Percentiles rank a stretch among this genome's conserved stretches.
These are phyloP conservation scores for Posidonia oceanica DNA, from an alignment of 116 monocot genomes.

Conservation along the genomic window DNA sequence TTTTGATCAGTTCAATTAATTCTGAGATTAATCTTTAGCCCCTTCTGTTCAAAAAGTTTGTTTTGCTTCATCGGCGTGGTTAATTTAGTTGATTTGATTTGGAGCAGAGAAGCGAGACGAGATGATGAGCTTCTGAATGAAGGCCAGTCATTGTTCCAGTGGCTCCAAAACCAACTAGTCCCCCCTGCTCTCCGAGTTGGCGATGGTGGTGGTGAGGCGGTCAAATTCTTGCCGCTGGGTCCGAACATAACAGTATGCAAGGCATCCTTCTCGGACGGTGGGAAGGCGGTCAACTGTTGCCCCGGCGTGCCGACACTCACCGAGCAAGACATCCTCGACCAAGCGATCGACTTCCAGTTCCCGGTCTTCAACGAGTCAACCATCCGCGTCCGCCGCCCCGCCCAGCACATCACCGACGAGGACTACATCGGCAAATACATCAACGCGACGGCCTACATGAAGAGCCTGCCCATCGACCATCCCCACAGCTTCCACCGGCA, in stretches of 20 bases:
- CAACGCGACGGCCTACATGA: constrained; percentile 10
- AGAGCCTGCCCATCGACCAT: constrained; percentile 12
- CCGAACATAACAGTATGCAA: constrained; percentile 16
- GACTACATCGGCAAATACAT: constrained; percentile 21
- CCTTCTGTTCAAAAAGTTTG: no score
- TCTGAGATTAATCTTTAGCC: no score
- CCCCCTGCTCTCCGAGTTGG: no score
- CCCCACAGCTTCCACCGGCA: constrained; percentile 26
- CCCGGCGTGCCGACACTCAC: not conserved
- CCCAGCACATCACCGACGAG: constrained; percentile 8
- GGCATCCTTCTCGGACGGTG: constrained; percentile 10
- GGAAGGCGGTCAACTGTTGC: constrained; percentile 14
- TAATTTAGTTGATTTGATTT: no score
- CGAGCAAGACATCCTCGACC: constrained; percentile 5
- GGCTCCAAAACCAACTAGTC: no score
- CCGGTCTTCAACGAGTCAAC: not conserved
- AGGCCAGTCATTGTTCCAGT: no score
- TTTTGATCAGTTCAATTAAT: no score
- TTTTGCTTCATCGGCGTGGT: no score
- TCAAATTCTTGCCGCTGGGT: constrained; percentile 5
- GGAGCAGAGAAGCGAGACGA: no score
- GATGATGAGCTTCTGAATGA: no score
- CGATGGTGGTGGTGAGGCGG: no score
- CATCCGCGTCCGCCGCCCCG: constrained; percentile 15
- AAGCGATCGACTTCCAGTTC: constrained; percentile 1